Percentiles rank a stretch among this genome's conserved stretches.
phyloP scores from a whole-genome alignment of 306 rosid species.

The Hippophae rhamnoides region DNA sequence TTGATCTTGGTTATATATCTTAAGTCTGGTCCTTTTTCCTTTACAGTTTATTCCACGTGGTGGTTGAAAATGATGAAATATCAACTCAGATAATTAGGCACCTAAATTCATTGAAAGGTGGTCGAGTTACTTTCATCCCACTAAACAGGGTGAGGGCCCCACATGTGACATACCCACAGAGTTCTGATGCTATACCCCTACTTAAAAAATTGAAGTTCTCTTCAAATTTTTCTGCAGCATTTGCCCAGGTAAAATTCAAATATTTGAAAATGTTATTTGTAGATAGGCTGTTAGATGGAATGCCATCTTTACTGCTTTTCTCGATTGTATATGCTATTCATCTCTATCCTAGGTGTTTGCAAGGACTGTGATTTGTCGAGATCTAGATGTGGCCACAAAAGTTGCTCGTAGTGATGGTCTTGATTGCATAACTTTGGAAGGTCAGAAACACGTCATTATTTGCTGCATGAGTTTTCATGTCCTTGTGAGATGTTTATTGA shows the following conservation, averaged over 20 bases:
- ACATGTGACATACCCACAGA: conserved; percentile 59
- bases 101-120: conserved; percentile 83
- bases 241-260: conserved; percentile 49
- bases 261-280: not conserved
- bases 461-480: conserved; percentile 8
- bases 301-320: too few relatives aligned
- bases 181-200: conserved; percentile 85
- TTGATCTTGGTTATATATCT: conserved; percentile 2
- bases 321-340: not conserved
- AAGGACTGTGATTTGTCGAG: conserved; percentile 87
- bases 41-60: conserved; percentile 93
- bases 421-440: conserved; percentile 96
- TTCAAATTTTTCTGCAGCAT: conserved; percentile 46
- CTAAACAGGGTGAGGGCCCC: conserved; percentile 89
- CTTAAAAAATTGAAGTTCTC: conserved; percentile 58
- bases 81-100: conserved; percentile 91
- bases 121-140: conserved; percentile 93
- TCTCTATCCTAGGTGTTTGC: conserved; percentile 65
- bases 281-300: not conserved
- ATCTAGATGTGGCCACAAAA: conserved; percentile 86
- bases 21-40: conserved; percentile 22
- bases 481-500: conserved; percentile 22
- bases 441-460: conserved; percentile 25
- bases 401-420: conserved; percentile 81
- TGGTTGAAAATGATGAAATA: conserved; percentile 80